phyloP scores from a whole-genome alignment of 208 protist species.

The Trypanosoma scelopori region DNA sequence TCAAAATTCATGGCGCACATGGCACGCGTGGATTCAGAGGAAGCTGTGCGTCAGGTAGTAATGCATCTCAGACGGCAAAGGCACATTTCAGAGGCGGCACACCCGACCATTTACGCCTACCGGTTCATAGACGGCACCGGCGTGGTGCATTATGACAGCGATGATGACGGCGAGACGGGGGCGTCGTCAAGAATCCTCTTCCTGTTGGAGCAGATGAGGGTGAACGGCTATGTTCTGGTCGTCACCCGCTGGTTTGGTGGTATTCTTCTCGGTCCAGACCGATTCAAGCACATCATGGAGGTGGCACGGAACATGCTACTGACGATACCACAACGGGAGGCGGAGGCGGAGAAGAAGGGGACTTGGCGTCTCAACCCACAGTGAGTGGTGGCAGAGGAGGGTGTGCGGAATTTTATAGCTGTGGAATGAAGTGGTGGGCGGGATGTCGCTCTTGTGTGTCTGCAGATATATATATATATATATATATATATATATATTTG shows the following conservation, averaged over 20 bases:
- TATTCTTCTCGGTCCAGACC: slow-evolving; percentile 92
- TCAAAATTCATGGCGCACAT: slow-evolving; percentile 89
- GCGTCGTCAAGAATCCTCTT: slow-evolving; percentile 85
- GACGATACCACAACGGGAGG: slow-evolving; percentile 64
- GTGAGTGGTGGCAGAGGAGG: slow-evolving; percentile 7
- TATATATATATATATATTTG: no score
- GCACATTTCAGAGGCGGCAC: slow-evolving; percentile 75
- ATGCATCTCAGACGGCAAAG: slow-evolving; percentile 47
- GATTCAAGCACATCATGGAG: slow-evolving; percentile 94
- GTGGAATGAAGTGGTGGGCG: slow-evolving; percentile 1
- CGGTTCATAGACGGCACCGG: slow-evolving; percentile 72
- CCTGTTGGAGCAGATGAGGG: slow-evolving; percentile 77
- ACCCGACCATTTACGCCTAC: slow-evolving; percentile 94
- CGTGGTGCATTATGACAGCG: slow-evolving; percentile 77
- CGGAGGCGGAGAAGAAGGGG: background rate
- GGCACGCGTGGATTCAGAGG: slow-evolving; percentile 54
- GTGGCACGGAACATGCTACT: slow-evolving; percentile 66
- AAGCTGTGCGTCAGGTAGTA: slow-evolving; percentile 58
- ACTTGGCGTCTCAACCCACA: background rate
- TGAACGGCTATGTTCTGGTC: slow-evolving; percentile 84
- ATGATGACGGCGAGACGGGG: slow-evolving; percentile 95
- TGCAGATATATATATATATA: no score
- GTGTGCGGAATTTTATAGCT: background rate
- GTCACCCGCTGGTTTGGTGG: slow-evolving; percentile 97
- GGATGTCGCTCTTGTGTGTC: no score